Conservation (phyloP, 805 yeast genomes). For the Candida pini region DNA sequence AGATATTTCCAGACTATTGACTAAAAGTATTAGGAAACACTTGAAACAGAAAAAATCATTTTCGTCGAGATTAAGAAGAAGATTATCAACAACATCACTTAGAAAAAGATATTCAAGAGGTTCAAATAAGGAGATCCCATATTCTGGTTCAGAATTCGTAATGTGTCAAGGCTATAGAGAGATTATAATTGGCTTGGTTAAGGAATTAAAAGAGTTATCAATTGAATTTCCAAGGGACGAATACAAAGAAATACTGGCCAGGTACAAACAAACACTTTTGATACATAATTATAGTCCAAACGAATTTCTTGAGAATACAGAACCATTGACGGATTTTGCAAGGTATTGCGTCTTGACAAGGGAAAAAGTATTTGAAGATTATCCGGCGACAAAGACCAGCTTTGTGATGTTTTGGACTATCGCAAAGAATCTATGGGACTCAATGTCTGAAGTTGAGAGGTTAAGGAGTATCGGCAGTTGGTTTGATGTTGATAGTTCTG, state of each 20-base stretch:
- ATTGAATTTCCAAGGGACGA: conserved; percentile 5
- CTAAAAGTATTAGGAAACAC: conserved; percentile 11
- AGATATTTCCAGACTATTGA: conserved; percentile 12
- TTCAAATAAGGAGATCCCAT: background rate
- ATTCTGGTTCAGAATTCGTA: background rate
- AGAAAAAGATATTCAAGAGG: background rate
- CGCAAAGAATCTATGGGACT: conserved; percentile 20
- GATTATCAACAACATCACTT: conserved; percentile 3
- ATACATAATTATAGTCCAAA: conserved; percentile 6
- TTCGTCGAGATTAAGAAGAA: background rate
- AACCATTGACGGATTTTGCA: conserved; percentile 25
- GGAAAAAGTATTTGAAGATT: conserved; percentile 12
- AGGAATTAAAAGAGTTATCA: conserved; percentile 6
- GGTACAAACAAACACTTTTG: conserved; percentile 7
- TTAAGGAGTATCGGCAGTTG: conserved; percentile 6
- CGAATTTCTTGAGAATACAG: conserved; percentile 17
- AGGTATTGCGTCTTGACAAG: conserved; percentile 20
- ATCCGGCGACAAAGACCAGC: conserved; percentile 16
- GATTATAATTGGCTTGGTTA: conserved; percentile 6
- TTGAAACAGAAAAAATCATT: conserved; percentile 2
- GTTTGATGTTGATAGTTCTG: conserved; percentile 9
- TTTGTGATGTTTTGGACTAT: conserved; percentile 23
- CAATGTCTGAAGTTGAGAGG: conserved; percentile 13
- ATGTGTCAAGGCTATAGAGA: conserved; percentile 2
- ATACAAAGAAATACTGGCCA: conserved; percentile 7